These are phyloP conservation scores for Prunus mira DNA, from an alignment of 306 rosid species.

Conservation along the genomic window DNA sequence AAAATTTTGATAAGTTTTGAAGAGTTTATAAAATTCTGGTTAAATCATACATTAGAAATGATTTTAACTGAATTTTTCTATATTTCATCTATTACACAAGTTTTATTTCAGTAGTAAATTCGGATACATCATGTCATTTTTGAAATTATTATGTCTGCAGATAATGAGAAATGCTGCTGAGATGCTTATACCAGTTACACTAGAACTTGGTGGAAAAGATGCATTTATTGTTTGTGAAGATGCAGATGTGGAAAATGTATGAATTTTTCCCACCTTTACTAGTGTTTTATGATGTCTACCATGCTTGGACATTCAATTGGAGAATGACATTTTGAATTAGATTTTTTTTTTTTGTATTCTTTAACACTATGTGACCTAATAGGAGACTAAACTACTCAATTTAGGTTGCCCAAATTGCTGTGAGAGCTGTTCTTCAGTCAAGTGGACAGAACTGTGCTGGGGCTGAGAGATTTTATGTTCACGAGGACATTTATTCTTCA, in stretches of 20 bases:
- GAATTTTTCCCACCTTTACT: constrained; percentile 20
- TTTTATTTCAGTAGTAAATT: background rate
- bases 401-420: constrained; percentile 92
- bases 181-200: constrained; percentile 81
- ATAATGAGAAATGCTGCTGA: constrained; percentile 92
- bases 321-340: background rate
- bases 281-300: constrained; percentile 13
- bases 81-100: background rate
- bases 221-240: constrained; percentile 94
- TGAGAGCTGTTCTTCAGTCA: constrained; percentile 86
- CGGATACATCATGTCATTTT: background rate
- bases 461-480: constrained; percentile 95
- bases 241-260: constrained; percentile 83
- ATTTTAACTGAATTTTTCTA: background rate
- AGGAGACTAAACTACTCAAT: constrained; percentile 26
- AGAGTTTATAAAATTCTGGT: background rate
- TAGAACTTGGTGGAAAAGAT: constrained; percentile 99
- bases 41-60: background rate
- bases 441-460: constrained; percentile 99
- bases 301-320: constrained; percentile 18
- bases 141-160: constrained; percentile 40
- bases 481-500: constrained; percentile 64
- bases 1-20: background rate
- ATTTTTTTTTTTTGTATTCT: background rate
- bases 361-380: constrained; percentile 10